Conservation (phyloP, 2,329 filamentous ascomycete genomes). For the Dendrostoma leiphaemia region DNA sequence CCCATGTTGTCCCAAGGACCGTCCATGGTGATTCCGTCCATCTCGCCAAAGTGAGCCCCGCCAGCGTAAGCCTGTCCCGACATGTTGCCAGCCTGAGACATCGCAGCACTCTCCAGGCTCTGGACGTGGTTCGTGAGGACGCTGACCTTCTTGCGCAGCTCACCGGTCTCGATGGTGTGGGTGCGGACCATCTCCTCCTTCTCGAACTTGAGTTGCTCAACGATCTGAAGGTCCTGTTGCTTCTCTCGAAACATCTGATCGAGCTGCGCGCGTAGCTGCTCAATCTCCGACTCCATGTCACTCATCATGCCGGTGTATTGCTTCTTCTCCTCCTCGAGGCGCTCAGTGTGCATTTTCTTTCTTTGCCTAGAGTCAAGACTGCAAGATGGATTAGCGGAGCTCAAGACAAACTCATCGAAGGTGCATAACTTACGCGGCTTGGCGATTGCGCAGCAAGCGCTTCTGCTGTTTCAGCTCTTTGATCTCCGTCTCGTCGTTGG, state of each 20-base stretch:
- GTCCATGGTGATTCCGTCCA: slow-evolving; percentile 81
- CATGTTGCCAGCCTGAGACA: slow-evolving; percentile 27
- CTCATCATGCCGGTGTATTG: slow-evolving; percentile 74
- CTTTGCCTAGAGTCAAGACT: slow-evolving; percentile 94
- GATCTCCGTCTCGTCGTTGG: slow-evolving; percentile 86
- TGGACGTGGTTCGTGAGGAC: slow-evolving; percentile 73
- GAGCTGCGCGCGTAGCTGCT: slow-evolving; percentile 64
- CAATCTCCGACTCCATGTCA: slow-evolving; percentile 75
- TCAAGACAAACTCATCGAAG: too few species aligned
- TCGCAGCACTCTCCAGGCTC: slow-evolving; percentile 64
- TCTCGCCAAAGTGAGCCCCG: slow-evolving; percentile 70
- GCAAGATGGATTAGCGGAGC: slow-evolving; percentile 19
- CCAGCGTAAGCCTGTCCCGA: slow-evolving; percentile 35
- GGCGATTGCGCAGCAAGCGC: slow-evolving; percentile 87
- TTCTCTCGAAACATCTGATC: slow-evolving; percentile 71
- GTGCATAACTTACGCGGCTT: slow-evolving; percentile 76
- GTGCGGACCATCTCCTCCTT: slow-evolving; percentile 87
- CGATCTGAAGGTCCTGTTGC: slow-evolving; percentile 70
- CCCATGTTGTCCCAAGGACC: slow-evolving; percentile 79
- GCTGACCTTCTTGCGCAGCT: slow-evolving; percentile 88
- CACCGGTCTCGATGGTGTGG: slow-evolving; percentile 86
- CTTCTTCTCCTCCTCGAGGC: slow-evolving; percentile 96
- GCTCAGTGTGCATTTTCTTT: slow-evolving; percentile 97
- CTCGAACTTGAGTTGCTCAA: slow-evolving; percentile 76
- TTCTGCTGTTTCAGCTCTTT: slow-evolving; percentile 99